A percentile compares a stretch with the other conserved stretches of the same genome.
Evolutionary conservation across 306 rosid genomes (phyloP).

Genomic region (Sicyos edulis): DNA sequence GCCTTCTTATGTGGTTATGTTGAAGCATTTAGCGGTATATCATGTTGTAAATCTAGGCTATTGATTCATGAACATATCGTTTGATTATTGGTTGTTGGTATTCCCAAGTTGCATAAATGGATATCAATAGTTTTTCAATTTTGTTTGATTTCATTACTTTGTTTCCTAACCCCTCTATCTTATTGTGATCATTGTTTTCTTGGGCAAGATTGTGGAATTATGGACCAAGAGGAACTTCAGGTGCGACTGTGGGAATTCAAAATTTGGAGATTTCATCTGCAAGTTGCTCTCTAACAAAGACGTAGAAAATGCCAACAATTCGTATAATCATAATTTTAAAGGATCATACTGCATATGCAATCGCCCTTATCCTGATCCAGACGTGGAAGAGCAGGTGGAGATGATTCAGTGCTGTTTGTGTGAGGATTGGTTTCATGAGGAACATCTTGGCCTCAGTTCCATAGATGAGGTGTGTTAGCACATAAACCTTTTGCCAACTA

Average conservation of each 20-base stretch:
- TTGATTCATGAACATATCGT: background rate
- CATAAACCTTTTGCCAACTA: conserved; percentile 13
- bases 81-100: background rate
- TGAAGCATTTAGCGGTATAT: background rate
- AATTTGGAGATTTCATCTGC: conserved; percentile 83
- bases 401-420: conserved; percentile 96
- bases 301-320: conserved; percentile 61
- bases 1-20: background rate
- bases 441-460: conserved; percentile 78
- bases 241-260: conserved; percentile 97
- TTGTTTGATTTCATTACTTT: background rate
- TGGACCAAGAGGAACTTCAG: conserved; percentile 96
- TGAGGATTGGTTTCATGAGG: conserved; percentile 99
- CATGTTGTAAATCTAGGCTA: background rate
- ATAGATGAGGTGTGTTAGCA: conserved; percentile 66
- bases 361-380: conserved; percentile 94
- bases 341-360: conserved; percentile 88
- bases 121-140: background rate
- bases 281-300: conserved; percentile 75
- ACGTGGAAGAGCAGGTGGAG: conserved; percentile 81
- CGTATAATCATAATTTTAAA: conserved; percentile 83
- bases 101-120: background rate
- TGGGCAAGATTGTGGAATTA: conserved; percentile 73
- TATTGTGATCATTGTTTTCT: background rate
- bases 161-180: background rate